Conservation (phyloP, 805 yeast genomes). For the Candida peoriensis region DNA sequence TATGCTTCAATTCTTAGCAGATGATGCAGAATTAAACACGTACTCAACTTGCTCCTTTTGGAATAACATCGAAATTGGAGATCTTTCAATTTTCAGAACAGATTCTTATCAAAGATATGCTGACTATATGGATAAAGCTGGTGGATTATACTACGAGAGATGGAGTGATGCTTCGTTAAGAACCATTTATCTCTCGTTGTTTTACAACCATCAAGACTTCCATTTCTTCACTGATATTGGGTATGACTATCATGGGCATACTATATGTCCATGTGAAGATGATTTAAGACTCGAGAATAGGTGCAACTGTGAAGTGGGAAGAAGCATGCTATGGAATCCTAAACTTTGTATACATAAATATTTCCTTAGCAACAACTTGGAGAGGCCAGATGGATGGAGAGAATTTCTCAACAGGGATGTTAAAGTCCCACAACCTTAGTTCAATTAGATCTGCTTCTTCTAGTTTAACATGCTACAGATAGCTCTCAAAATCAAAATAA, state of each 20-base stretch:
- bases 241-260: constrained; percentile 73
- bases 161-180: constrained; percentile 96
- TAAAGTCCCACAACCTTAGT: no score
- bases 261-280: constrained; percentile 71
- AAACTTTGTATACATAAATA: constrained; percentile 64
- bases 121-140: constrained; percentile 55
- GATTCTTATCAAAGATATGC: constrained; percentile 58
- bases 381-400: constrained; percentile 64
- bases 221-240: constrained; percentile 77
- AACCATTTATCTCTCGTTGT: constrained; percentile 66
- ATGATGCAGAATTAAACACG: constrained; percentile 59
- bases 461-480: no score
- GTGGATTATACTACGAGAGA: constrained; percentile 82
- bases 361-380: constrained; percentile 44
- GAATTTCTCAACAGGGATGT: constrained; percentile 26
- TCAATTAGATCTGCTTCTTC: no score
- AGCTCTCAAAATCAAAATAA: no score
- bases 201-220: constrained; percentile 50
- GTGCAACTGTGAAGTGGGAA: constrained; percentile 82
- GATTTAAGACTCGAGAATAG: constrained; percentile 52
- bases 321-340: no score
- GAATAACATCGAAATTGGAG: constrained; percentile 76
- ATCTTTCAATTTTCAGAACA: constrained; percentile 63
- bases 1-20: constrained; percentile 57
- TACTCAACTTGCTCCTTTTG: constrained; percentile 81